Evolutionary conservation across 2,329 filamentous ascomycete genomes (phyloP).

Genomic region (Dactylellina parvicollis): DNA sequence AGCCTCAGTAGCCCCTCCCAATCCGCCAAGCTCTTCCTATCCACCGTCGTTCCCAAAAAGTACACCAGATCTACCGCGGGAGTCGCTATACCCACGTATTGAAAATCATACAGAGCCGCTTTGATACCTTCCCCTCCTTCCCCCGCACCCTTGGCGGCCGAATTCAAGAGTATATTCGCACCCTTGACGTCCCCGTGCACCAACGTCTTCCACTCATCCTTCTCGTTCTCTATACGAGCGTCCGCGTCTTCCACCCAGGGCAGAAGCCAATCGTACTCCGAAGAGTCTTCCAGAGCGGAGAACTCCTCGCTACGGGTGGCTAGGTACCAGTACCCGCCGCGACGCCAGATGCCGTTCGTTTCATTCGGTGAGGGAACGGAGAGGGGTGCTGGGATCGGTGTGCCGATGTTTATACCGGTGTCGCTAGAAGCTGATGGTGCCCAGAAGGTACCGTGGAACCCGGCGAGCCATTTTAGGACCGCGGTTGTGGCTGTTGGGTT

Average conservation of each 20-base stretch:
- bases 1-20: constrained; percentile 64
- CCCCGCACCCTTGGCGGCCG: neutral
- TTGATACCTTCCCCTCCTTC: constrained; percentile 61
- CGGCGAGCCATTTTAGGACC: constrained; percentile 71
- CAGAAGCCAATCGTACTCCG: constrained; percentile 68
- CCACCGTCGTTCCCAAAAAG: constrained; percentile 64
- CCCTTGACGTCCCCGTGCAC: constrained; percentile 77
- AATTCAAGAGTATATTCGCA: constrained; percentile 71
- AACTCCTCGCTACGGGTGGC: constrained; percentile 71
- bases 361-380: constrained; percentile 62
- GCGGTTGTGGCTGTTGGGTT: constrained; percentile 65
- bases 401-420: constrained; percentile 58
- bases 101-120: constrained; percentile 74
- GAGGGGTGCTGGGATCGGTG: constrained; percentile 66
- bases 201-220: constrained; percentile 66
- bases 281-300: constrained; percentile 62
- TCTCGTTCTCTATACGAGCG: constrained; percentile 67
- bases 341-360: constrained; percentile 67
- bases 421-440: constrained; percentile 41
- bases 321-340: constrained; percentile 76
- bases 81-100: constrained; percentile 72
- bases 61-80: constrained; percentile 70
- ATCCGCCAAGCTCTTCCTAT: constrained; percentile 65
- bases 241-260: constrained; percentile 66
- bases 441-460: constrained; percentile 71